Evolutionary conservation across 257 asterid genomes (phyloP).

Genomic region (Plantago major): DNA sequence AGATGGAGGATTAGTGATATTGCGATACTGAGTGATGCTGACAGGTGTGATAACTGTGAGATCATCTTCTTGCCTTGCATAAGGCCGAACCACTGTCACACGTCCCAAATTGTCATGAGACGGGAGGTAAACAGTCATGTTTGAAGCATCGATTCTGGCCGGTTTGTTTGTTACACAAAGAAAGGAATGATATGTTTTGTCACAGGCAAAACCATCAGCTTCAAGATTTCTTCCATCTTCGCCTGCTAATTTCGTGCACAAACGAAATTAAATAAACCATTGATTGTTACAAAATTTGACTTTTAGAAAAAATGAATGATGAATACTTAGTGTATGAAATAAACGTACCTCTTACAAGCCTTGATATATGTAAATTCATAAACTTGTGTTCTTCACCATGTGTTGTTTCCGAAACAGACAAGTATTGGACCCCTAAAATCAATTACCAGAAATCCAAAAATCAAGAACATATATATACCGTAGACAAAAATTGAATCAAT

Average conservation of each 20-base stretch:
- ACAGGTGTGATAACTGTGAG: constrained; percentile 35
- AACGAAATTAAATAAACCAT: background rate
- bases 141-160: constrained; percentile 34
- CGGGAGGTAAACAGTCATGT: constrained; percentile 34
- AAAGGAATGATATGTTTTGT: constrained; percentile 35
- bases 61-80: constrained; percentile 48
- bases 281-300: background rate
- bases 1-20: constrained; percentile 28
- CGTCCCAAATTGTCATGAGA: constrained; percentile 11
- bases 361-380: constrained; percentile 24
- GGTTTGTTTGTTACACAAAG: constrained; percentile 35
- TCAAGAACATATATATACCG: too few species aligned
- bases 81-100: constrained; percentile 36
- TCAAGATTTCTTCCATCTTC: constrained; percentile 41
- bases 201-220: constrained; percentile 43
- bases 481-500: too few species aligned
- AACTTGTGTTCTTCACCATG: constrained; percentile 19
- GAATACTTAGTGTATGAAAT: background rate
- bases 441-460: too few species aligned
- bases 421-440: constrained; percentile 34
- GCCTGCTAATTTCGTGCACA: constrained; percentile 31
- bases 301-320: background rate
- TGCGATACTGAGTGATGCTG: constrained; percentile 20
- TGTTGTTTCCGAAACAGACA: constrained; percentile 18
- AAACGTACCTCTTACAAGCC: constrained; percentile 39